These are phyloP conservation scores for Shiraia bambusicola DNA, from an alignment of 2,329 filamentous ascomycete species.

Conservation along the genomic window DNA sequence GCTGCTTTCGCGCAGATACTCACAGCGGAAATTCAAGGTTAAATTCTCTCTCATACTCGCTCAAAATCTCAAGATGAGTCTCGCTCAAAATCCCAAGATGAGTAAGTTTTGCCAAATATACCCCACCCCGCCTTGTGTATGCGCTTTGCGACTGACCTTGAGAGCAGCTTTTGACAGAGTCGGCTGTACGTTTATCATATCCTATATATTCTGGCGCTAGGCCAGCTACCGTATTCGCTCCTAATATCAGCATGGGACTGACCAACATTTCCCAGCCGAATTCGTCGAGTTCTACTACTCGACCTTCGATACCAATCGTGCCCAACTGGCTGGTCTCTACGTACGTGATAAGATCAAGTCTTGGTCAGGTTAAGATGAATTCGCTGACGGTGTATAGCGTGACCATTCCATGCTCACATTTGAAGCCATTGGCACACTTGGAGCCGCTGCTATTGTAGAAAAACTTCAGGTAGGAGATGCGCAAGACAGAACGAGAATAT, in stretches of 20 bases:
- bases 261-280: conserved; percentile 62
- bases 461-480: conserved; percentile 71
- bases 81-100: conserved; percentile 12
- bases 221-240: not conserved
- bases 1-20: too few relatives aligned
- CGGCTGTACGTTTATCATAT: conserved; percentile 43
- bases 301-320: conserved; percentile 75
- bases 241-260: conserved; percentile 10
- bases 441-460: conserved; percentile 67
- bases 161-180: conserved; percentile 26
- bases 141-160: conserved; percentile 10
- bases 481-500: not conserved
- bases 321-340: conserved; percentile 70
- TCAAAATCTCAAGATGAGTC: conserved; percentile 15
- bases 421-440: conserved; percentile 69
- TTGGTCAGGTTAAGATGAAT: conserved; percentile 2
- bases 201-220: not conserved
- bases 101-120: conserved; percentile 15
- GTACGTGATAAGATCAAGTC: conserved; percentile 55
- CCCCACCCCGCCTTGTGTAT: conserved; percentile 15
- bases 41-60: not conserved
- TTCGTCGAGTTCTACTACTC: conserved; percentile 92
- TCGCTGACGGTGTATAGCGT: conserved; percentile 56
- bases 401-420: conserved; percentile 91
- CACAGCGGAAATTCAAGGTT: too few relatives aligned